Evolutionary conservation across 441 rosid species (phyloP).

Genomic region (Daphne laureola): DNA sequence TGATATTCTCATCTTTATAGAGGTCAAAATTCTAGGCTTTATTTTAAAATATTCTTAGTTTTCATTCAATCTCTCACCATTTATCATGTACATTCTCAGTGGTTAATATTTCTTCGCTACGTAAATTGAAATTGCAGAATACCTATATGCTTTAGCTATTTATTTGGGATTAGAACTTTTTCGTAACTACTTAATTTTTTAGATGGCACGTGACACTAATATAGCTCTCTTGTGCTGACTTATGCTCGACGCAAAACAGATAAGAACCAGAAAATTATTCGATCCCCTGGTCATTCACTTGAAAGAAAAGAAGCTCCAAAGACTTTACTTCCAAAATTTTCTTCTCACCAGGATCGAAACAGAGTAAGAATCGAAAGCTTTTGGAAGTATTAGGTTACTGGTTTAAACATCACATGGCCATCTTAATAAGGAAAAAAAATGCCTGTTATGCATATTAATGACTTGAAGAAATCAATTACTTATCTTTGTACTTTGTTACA

Average conservation of each 20-base stretch:
- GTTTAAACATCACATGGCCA: too few species aligned
- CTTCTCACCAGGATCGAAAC: conserved; percentile 38
- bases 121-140: neutral
- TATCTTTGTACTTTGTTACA: conserved; percentile 19
- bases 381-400: conserved; percentile 9
- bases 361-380: conserved; percentile 39
- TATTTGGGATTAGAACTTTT: neutral
- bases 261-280: conserved; percentile 34
- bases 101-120: too few species aligned
- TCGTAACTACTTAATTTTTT: neutral
- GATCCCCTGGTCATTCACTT: conserved; percentile 27
- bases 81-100: neutral
- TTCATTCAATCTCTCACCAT: too few species aligned
- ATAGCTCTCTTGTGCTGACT: conserved; percentile 7
- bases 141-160: too few species aligned
- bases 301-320: conserved; percentile 22
- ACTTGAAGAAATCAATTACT: neutral
- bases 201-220: conserved; percentile 7
- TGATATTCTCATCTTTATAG: too few species aligned
- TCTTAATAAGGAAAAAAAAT: conserved; percentile 11
- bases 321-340: conserved; percentile 34
- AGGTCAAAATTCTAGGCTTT: too few species aligned
- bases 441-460: neutral
- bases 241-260: conserved; percentile 16
- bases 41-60: too few species aligned